Base-by-base conservation (phyloP, 2,329 filamentous ascomycete species). In the Cladosporium phlei region DNA sequence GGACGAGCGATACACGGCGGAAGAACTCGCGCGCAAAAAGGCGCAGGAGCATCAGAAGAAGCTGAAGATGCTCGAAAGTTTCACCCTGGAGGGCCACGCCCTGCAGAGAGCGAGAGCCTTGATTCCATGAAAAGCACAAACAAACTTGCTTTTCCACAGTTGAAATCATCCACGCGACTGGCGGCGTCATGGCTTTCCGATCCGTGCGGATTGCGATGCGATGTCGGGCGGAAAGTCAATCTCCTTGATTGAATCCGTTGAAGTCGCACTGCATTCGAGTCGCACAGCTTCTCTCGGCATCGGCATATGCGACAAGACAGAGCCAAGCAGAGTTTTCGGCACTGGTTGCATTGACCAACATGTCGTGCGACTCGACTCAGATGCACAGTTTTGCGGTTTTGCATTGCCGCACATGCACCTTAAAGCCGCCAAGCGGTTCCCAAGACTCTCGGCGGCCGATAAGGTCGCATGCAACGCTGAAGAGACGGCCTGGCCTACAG, bases 11-110 rank as follows among this genome's bases (percentile, higher is more conserved):
- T 53, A 57, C 21, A 57, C 56, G 5, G 61, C 58, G 7, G 52
- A 56, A n/a, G 57, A 60, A 20, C 46, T 55, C 30, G 60, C 57
- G 20, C 51, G 51, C 20, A 54, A 54, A 45, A 52, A 54, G 37
- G 55, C 56, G 20, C 52, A 47, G 2, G 56, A 59, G 22, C 59
- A 57, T 50, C 57, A 59, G 49, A 52, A 56, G 34, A 58, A 57
- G 46, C n/a, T 55, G 33, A 52, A 53, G 33, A 40, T 52, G 7
- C 35, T 59, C n/a, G 52, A 50, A 35, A 59, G 55, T 43, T 59
- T 60, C 37, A 47, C 35, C 1, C 20, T 39, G 11, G 44, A 40
- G 5, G 42, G 32, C 11, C 24, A 28, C 16, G 42, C 42, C 21
- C 24, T 45, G 32, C 20, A 45, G 25, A 35, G 42, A n/a, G 42